phyloP scores from a whole-genome alignment of 306 rosid genomes.

The Alnus rubra region DNA sequence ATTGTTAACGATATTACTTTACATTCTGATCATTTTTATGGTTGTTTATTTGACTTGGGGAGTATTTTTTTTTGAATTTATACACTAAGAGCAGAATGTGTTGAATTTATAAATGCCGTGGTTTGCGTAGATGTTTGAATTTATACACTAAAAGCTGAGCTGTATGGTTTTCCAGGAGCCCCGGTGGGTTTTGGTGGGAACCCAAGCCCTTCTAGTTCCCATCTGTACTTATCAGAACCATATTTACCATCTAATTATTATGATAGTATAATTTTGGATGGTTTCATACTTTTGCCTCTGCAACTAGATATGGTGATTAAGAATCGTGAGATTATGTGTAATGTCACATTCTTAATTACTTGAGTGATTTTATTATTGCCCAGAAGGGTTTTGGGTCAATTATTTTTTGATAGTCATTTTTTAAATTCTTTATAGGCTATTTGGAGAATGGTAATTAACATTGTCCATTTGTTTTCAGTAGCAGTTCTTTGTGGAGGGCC shows the following conservation, averaged over 20 bases:
- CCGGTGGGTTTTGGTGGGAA: conserved; percentile 51
- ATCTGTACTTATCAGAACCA: conserved; percentile 42
- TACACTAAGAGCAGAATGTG: no score
- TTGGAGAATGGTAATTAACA: background rate
- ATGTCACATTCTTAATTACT: conserved; percentile 37
- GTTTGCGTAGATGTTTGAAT: no score
- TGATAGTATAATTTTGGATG: conserved; percentile 42
- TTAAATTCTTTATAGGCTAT: conserved; percentile 1
- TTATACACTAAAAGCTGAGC: conserved; percentile 24
- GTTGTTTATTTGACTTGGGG: background rate
- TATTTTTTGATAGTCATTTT: background rate
- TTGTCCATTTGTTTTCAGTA: background rate
- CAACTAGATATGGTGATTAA: conserved; percentile 34
- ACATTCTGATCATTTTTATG: background rate
- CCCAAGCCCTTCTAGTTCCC: conserved; percentile 49
- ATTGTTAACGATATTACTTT: no score
- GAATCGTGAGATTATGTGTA: conserved; percentile 34
- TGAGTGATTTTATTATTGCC: conserved; percentile 18
- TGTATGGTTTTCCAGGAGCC: conserved; percentile 50
- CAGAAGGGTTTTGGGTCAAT: conserved; percentile 24
- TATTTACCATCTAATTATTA: conserved; percentile 45
- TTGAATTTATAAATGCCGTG: no score
- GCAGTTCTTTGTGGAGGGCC: background rate
- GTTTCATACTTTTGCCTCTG: conserved; percentile 29
- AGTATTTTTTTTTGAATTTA: no score